These are phyloP conservation scores for Penicillium crustosum DNA, from an alignment of 2,329 filamentous ascomycete genomes.

Conservation along the genomic window DNA sequence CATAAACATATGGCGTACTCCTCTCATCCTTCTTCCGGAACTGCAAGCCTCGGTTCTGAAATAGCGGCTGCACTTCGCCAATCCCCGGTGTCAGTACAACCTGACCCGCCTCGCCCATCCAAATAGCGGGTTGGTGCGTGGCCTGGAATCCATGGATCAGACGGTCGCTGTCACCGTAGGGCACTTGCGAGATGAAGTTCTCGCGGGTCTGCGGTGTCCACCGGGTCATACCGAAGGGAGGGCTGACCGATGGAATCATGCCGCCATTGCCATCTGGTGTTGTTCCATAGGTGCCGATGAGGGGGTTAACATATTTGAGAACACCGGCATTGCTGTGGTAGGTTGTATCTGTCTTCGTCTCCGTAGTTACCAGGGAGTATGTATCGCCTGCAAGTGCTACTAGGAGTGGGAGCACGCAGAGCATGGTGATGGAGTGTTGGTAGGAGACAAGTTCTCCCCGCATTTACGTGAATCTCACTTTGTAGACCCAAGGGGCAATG, in stretches of 20 bases:
- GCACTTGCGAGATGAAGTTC: slow-evolving; percentile 53
- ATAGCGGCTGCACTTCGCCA: slow-evolving; percentile 34
- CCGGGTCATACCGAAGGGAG: slow-evolving; percentile 50
- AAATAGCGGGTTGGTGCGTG: slow-evolving; percentile 54
- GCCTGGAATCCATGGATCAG: slow-evolving; percentile 52
- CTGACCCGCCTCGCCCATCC: slow-evolving; percentile 54
- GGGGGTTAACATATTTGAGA: slow-evolving; percentile 22
- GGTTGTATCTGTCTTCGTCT: background rate
- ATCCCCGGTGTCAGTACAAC: slow-evolving; percentile 46
- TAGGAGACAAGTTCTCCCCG: background rate
- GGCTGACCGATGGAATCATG: slow-evolving; percentile 26
- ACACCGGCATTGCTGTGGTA: slow-evolving; percentile 17
- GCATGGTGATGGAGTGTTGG: background rate
- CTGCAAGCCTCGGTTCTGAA: slow-evolving; percentile 43
- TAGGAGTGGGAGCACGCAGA: background rate
- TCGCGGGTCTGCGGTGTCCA: slow-evolving; percentile 52
- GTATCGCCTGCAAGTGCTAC: background rate
- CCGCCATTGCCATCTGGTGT: slow-evolving; percentile 25
- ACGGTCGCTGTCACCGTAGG: slow-evolving; percentile 47
- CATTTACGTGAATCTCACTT: background rate
- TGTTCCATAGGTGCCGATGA: slow-evolving; percentile 22
- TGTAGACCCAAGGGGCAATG: background rate
- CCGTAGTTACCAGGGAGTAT: slow-evolving; percentile 2
- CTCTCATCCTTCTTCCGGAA: slow-evolving; percentile 47
- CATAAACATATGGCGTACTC: slow-evolving; percentile 50